Evolutionary conservation across 202 grass and related monocot genomes (phyloP), one percentile per base, ranked within the genome.

Genomic region (Saccharum hybrid): DNA sequence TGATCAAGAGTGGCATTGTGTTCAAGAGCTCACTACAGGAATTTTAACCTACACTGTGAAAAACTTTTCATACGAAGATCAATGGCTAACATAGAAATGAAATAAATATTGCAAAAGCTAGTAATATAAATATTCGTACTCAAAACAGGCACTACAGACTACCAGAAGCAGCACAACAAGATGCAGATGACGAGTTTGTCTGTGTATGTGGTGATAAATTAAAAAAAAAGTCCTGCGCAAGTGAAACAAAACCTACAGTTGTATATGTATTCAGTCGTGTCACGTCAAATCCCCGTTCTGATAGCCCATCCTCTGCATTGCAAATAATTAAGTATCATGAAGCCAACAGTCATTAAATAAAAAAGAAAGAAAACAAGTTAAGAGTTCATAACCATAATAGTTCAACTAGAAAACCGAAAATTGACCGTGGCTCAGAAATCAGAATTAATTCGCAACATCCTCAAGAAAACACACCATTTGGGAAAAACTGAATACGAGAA

Each of bases 261-360:
- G 87, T 89, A 67, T 98, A 95, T 13, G 91, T 95, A 86, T 98
- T 94, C 71, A 98, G 83, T 81, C 92, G 93, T 60, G 75, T 91
- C 63, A 98, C 92, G 23, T 92, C 87, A 89, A 95, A 98, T 69
- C 96, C 92, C 85, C 96, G 84, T 64, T 80, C 46, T 48, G 87
- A 94, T 63, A 98, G 64, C 39, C 83, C 88, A 49, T 87, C 71
- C 84, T 96, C 93, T 98, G 89, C 83, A 95, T 62, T 54, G 21
- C 40, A 63, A 41, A 43, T 21, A 52, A 39, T 21, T 71, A 68
- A 63, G 40, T 52, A 86, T 80, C 68, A 72, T 62, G 82, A 45
- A 46, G 15, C 45, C 11, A 22, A 19, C 16, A 81, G 0, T 16
- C 18, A 34, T 61, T 63, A 15, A 71, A 66, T 46, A 70, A 82